Evolutionary conservation across 129 eudicot genomes (phyloP).

Genomic region (Centaurea solstitialis): DNA sequence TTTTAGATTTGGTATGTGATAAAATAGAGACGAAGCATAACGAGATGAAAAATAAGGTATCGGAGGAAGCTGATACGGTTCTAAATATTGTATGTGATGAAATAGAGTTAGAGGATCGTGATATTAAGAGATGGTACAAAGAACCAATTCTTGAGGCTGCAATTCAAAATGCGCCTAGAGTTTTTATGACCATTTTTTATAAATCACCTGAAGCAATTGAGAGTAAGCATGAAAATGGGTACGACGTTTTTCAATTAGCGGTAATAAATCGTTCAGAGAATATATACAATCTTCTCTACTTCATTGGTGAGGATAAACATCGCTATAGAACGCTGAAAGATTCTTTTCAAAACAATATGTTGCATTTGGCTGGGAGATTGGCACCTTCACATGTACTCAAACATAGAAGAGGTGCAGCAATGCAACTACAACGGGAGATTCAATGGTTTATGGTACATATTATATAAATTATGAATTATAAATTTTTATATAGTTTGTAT

Average conservation of each 20-base stretch:
- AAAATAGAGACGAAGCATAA: no score
- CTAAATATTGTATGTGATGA: constrained; percentile 1
- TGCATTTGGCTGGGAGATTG: neutral
- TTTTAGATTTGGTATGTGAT: no score
- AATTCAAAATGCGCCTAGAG: no score
- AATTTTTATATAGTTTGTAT: no score
- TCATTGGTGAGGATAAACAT: neutral
- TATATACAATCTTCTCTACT: neutral
- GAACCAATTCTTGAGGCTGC: neutral
- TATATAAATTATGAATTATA: no score
- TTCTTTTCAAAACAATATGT: neutral
- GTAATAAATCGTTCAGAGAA: neutral
- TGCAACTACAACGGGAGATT: no score
- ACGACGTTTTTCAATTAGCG: no score
- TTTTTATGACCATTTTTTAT: no score
- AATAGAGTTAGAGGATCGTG: neutral
- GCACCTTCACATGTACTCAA: constrained; percentile 12
- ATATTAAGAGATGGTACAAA: neutral
- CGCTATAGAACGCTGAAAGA: neutral
- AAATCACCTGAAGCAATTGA: no score
- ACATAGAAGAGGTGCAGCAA: constrained; percentile 16
- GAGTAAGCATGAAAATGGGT: no score
- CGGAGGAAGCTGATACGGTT: neutral
- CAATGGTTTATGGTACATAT: constrained; percentile 28
- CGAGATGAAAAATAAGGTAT: neutral